phyloP scores from a whole-genome alignment of 441 rosid genomes.

The Breynia disticha region DNA sequence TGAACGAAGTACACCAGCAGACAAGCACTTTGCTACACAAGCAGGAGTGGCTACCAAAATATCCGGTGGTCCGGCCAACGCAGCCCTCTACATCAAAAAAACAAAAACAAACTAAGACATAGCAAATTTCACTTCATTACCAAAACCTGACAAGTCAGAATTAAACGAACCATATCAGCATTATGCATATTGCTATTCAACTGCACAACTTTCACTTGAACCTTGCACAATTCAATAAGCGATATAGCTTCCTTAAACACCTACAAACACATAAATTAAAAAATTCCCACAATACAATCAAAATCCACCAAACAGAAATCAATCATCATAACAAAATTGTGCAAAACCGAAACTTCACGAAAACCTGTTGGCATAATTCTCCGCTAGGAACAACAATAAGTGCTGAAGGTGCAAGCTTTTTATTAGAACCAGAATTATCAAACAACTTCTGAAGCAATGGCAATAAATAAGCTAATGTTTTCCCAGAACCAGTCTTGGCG shows the following conservation, averaged over 20 bases:
- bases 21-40: constrained; percentile 75
- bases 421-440: constrained; percentile 28
- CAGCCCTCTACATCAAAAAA: constrained; percentile 46
- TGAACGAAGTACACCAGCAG: constrained; percentile 52
- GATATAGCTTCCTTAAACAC: constrained; percentile 54
- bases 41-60: constrained; percentile 79
- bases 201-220: constrained; percentile 62
- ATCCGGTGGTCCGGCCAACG: constrained; percentile 66
- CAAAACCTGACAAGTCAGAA: not conserved
- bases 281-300: not conserved
- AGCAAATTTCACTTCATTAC: not conserved
- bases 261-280: constrained; percentile 19
- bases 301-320: not conserved
- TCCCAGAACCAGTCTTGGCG: constrained; percentile 90
- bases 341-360: constrained; percentile 5
- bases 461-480: constrained; percentile 75
- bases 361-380: constrained; percentile 76
- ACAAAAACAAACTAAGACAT: not conserved
- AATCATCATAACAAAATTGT: no score
- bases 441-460: constrained; percentile 84
- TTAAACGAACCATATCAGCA: constrained; percentile 63
- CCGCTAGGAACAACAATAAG: constrained; percentile 78
- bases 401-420: constrained; percentile 60
- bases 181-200: constrained; percentile 61
- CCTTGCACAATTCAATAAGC: constrained; percentile 67